Conservation (phyloP, 306 rosid species). For the Sechiopsis laciniata region DNA sequence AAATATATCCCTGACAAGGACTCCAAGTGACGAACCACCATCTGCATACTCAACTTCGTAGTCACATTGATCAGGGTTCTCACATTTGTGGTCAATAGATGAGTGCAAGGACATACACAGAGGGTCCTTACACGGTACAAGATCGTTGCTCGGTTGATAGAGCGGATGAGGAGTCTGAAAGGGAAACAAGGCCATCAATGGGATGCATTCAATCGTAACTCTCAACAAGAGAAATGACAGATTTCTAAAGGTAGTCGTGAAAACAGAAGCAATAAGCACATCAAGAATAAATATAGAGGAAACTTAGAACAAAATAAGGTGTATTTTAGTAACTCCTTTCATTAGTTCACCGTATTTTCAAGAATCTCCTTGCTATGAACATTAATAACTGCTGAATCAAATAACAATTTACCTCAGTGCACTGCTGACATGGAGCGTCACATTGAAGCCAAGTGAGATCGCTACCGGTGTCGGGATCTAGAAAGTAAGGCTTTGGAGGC, state of each 20-base stretch:
- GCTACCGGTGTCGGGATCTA: constrained; percentile 92
- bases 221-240: constrained; percentile 15
- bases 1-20: constrained; percentile 61
- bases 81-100: constrained; percentile 42
- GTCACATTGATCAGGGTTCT: constrained; percentile 68
- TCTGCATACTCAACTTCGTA: constrained; percentile 78
- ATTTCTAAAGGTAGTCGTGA: background rate
- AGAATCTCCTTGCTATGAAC: background rate
- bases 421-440: constrained; percentile 67
- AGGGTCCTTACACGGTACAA: constrained; percentile 65
- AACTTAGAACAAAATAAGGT: background rate
- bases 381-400: background rate
- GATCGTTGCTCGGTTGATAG: constrained; percentile 62
- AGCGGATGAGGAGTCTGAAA: constrained; percentile 76
- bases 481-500: constrained; percentile 76
- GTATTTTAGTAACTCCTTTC: background rate
- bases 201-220: background rate
- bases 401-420: constrained; percentile 58
- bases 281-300: background rate
- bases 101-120: constrained; percentile 60
- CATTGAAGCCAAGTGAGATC: constrained; percentile 99
- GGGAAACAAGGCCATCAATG: constrained; percentile 13
- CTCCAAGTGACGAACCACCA: constrained; percentile 76
- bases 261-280: background rate
- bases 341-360: background rate